These are phyloP conservation scores for Fraxinus sp. DNA, from an alignment of 305 asterid species.

Conservation along the genomic window DNA sequence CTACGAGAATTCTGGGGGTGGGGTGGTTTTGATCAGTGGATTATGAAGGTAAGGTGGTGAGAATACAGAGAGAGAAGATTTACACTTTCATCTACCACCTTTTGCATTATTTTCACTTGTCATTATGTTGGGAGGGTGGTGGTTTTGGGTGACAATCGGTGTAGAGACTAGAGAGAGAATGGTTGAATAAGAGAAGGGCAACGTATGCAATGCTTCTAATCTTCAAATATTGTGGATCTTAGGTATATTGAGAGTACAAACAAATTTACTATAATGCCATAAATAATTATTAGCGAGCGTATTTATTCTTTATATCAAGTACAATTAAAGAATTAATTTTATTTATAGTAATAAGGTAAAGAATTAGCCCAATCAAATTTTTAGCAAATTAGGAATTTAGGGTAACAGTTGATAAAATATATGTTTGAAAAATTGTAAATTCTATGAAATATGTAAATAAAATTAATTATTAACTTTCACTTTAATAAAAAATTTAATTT, in stretches of 20 bases:
- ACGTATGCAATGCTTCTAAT: background rate
- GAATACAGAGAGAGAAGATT: constrained; percentile 27
- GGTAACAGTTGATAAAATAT: no score
- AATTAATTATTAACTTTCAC: no score
- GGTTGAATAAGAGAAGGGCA: constrained; percentile 26
- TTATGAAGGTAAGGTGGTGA: constrained; percentile 41
- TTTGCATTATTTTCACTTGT: constrained; percentile 47
- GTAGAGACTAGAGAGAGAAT: background rate
- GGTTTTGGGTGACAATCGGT: constrained; percentile 1
- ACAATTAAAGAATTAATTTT: no score
- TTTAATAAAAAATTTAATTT: no score
- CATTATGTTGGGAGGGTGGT: background rate
- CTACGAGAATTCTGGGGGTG: constrained; percentile 7
- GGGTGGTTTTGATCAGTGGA: constrained; percentile 28
- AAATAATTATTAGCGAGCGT: no score
- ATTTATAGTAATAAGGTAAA: background rate
- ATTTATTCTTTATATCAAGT: background rate
- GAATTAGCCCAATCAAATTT: no score
- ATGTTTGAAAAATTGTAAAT: no score
- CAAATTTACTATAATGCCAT: background rate
- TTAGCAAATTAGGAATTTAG: no score
- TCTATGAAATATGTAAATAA: no score
- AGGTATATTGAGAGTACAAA: background rate
- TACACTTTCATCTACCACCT: constrained; percentile 91
- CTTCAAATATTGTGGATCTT: background rate